Evolutionary conservation across 129 eudicot species (phyloP).

Genomic region (Artemisia argyi): DNA sequence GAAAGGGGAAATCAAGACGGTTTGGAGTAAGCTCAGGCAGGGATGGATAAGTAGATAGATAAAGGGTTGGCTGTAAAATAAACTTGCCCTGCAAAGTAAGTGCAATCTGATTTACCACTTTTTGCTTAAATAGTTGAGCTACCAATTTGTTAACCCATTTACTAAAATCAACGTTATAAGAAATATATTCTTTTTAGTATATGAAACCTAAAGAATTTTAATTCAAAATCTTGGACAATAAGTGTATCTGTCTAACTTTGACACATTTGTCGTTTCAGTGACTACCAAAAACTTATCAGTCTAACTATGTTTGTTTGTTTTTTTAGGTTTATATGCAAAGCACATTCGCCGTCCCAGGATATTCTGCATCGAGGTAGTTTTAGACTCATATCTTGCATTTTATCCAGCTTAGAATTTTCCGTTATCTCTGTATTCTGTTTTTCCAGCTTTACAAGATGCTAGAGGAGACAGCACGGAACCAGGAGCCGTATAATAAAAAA

Average conservation of each 20-base stretch:
- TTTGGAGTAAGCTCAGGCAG: slow-evolving; percentile 79
- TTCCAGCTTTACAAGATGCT: too few species aligned
- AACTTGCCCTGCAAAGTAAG: slow-evolving; percentile 93
- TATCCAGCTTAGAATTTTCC: too few species aligned
- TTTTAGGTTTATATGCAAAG: too few species aligned
- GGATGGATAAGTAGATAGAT: slow-evolving; percentile 74
- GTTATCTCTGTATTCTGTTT: too few species aligned
- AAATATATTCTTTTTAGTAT: neutral
- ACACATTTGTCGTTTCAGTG: neutral
- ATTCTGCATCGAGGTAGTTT: too few species aligned
- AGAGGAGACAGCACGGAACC: too few species aligned
- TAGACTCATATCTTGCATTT: too few species aligned
- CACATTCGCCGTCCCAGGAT: too few species aligned
- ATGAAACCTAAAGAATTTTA: neutral
- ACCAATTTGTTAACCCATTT: neutral
- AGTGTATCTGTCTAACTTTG: neutral
- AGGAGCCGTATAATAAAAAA: too few species aligned
- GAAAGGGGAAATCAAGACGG: slow-evolving; percentile 76
- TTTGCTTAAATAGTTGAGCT: neutral
- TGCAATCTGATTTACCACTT: neutral
- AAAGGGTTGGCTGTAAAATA: slow-evolving; percentile 82
- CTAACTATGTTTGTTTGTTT: too few species aligned
- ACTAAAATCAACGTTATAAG: neutral
- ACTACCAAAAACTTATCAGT: neutral
- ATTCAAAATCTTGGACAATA: neutral